phyloP scores from a whole-genome alignment of 179 eudicot genomes.

The Carnegiea gigantea region DNA sequence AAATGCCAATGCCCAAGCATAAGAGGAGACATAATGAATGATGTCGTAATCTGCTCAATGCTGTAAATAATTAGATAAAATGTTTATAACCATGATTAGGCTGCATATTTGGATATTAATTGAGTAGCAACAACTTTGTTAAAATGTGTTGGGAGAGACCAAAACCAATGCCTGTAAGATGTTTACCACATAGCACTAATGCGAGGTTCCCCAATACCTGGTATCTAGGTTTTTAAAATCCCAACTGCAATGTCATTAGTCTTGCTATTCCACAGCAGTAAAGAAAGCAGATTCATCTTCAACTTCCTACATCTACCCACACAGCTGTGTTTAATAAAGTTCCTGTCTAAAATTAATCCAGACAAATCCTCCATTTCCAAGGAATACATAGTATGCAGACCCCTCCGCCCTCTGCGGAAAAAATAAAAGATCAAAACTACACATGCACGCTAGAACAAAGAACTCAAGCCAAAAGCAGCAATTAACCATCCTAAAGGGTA shows the following conservation, averaged over 20 bases:
- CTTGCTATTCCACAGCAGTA: background rate
- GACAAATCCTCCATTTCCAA: background rate
- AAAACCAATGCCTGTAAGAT: background rate
- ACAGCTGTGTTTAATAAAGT: background rate
- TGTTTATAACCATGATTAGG: background rate
- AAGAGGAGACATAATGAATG: background rate
- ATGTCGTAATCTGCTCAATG: background rate
- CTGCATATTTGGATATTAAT: background rate
- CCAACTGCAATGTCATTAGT: background rate
- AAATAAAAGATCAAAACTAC: too few species aligned
- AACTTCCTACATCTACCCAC: slow-evolving; percentile 3
- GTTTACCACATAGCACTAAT: background rate
- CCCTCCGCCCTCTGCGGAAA: too few species aligned
- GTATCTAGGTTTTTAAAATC: background rate
- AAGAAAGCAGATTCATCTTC: too few species aligned
- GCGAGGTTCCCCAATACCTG: background rate
- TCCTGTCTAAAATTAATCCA: background rate
- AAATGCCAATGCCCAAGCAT: background rate
- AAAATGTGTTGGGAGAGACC: background rate
- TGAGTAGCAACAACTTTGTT: background rate
- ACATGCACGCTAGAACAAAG: background rate
- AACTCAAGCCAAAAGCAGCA: background rate
- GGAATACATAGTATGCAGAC: background rate
- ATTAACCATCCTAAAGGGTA: background rate
- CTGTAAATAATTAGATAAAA: background rate